Evolutionary conservation across 2,329 filamentous ascomycete species (phyloP), one percentile per base, ranked within the genome.

Genomic region (Sporothrix pseudoabietina): DNA sequence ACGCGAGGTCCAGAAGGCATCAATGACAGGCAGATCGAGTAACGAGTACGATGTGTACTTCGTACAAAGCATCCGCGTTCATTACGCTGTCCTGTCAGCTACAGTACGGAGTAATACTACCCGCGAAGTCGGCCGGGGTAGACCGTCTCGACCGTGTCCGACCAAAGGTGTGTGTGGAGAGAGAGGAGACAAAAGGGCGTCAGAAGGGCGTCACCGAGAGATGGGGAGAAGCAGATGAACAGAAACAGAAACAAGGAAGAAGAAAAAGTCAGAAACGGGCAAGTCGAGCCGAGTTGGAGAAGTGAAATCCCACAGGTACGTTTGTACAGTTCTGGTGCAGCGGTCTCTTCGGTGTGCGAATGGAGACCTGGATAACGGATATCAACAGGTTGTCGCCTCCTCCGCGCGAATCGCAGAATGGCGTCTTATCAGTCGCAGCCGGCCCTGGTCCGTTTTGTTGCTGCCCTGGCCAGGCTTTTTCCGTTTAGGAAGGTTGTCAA

Each of bases 401-500:
- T 52, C 26, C 14, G 22, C 44, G 35, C 63, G 63, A 68, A 68
- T 68, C 26, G 63, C 41, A 68, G 63, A 19, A 19, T 49, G 14
- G 63, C 8, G 22, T 52, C 63, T 68, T 68, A 68, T 68, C 63
- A 68, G 44, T n/a, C 5, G 2, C 22, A 26, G 12, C 30, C 61
- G 19, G 55, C 30, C 55, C 55, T 59, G 55, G 55, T 30, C 52
- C 26, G 57, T 2, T 30, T 35, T 19, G 26, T 1, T 22, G 26
- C 30, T 4, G 55, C 30, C 39, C 39, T 30, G 19, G 22, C 2
- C 39, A 19, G 16, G 4, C 8, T n/a, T n/a, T 49, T n/a, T 47
- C 66, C 66, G 41, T 55, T 55, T 70, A 30, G 49, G 49, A 70
- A 70, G 68, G 68, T 57, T 70, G 35, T 61, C 54, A 68, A 14